Base-by-base conservation (phyloP, 768 basidiomycete genomes). In the Gloeopeniophorella convolvens region DNA sequence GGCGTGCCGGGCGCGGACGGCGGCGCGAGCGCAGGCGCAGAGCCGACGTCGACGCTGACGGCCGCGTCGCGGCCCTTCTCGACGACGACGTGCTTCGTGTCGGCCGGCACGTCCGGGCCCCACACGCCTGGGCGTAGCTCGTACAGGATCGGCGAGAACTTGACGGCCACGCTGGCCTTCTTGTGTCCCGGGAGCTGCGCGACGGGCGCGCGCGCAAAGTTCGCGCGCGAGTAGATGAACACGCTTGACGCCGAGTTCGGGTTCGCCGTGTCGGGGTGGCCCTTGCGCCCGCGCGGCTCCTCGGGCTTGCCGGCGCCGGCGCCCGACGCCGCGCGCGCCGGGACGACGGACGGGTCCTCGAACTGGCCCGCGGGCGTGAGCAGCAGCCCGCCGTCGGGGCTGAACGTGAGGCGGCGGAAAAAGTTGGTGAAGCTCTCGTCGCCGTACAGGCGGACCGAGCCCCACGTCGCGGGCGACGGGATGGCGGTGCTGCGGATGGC, bases 331-430 rank as follows among this genome's bases (percentile, higher is more conserved):
- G 73, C 63, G 12, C 70, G n/a, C n/a, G n/a, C 66, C 24, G 81
- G 67, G 9, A 64, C 44, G 42, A 78, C 80, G 12, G 86, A 80
- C 3, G 90, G 87, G 65, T 98, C 95, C 63, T 98, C 94, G 60
- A 96, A 97, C 63, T 95, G 89, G 0, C 96, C 96, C 1, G 96
- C 95, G 0, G 96, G 96, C 0, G 96, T 98, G 57, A 98, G 72
- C 37, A 99, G 75, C 30, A 99, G 72, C 9, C 85, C 89, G 0
- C 96, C 96, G 63, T 99, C 96, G 2, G 95, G 90, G 47, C 90
- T 92, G 69, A 97, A 99, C 10, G 86, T 85, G 53, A 99, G 71
- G 30, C 96, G 78, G 24, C 96, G 73, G 75, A 98, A 99, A 72
- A 98, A 99, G 60, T 94, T 92, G 4, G 91, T 92, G 61, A 81